These are phyloP conservation scores for Oryza nivara DNA, from an alignment of 176 grass and related monocot genomes.

Conservation along the genomic window DNA sequence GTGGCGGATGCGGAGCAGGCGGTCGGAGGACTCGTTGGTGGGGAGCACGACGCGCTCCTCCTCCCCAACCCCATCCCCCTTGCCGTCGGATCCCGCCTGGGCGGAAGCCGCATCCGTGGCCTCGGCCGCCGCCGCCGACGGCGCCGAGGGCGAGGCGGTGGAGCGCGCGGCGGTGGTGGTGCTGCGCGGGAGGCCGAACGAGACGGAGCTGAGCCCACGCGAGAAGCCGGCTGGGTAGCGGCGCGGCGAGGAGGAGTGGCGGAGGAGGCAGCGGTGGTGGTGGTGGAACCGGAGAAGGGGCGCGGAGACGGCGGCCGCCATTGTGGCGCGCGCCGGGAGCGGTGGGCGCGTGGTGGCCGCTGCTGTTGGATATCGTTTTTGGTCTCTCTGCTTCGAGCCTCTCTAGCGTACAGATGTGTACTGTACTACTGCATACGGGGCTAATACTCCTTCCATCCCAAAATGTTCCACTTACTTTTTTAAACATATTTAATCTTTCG, in stretches of 20 bases:
- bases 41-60: constrained; percentile 67
- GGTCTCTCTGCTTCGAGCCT: background rate
- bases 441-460: too few species aligned
- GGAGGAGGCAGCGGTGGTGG: background rate
- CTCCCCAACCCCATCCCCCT: constrained; percentile 37
- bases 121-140: background rate
- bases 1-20: constrained; percentile 82
- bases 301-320: background rate
- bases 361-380: background rate
- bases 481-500: too few species aligned
- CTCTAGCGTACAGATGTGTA: too few species aligned
- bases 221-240: background rate
- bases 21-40: constrained; percentile 82
- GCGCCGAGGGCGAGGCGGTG: background rate
- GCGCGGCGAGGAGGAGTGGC: background rate
- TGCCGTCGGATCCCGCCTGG: background rate
- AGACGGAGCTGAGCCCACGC: background rate
- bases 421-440: too few species aligned
- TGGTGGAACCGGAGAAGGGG: background rate
- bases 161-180: background rate
- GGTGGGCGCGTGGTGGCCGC: background rate
- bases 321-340: background rate
- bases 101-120: background rate
- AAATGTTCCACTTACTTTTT: too few species aligned
- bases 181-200: background rate